Percentiles rank a stretch among this genome's conserved stretches.
Conservation (phyloP, 768 basidiomycete species). For the Dendrothele bispora region DNA sequence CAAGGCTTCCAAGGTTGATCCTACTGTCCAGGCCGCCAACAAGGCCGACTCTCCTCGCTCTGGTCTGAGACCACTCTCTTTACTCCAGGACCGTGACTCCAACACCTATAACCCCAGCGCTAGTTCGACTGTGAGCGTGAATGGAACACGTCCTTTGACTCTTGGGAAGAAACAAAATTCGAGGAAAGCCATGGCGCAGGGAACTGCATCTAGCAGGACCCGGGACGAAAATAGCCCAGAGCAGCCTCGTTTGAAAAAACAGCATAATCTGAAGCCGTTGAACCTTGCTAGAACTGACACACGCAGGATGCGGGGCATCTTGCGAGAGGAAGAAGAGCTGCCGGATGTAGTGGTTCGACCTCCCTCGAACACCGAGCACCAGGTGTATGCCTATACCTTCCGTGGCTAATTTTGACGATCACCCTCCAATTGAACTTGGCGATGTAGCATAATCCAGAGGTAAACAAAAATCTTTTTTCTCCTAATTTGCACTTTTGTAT, state of each 20-base stretch:
- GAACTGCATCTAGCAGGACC: slow-evolving; percentile 27
- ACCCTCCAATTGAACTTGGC: slow-evolving; percentile 10
- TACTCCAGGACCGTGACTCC: slow-evolving; percentile 58
- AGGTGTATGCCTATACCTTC: slow-evolving; percentile 44
- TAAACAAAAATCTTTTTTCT: slow-evolving; percentile 12
- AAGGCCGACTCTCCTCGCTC: slow-evolving; percentile 41
- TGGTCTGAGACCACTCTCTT: slow-evolving; percentile 60
- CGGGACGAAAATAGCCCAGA: slow-evolving; percentile 33
- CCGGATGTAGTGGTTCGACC: slow-evolving; percentile 64
- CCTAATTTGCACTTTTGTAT: slow-evolving; percentile 11
- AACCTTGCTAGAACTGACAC: slow-evolving; percentile 64
- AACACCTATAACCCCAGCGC: slow-evolving; percentile 30
- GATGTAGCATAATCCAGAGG: background rate
- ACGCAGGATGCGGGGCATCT: slow-evolving; percentile 55
- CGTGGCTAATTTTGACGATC: slow-evolving; percentile 31
- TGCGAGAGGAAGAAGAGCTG: slow-evolving; percentile 55
- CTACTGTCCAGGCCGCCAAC: slow-evolving; percentile 21
- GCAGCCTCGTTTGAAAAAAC: slow-evolving; percentile 32
- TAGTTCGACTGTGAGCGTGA: slow-evolving; percentile 13
- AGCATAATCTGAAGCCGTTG: slow-evolving; percentile 54
- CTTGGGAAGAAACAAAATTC: slow-evolving; percentile 56
- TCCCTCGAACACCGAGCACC: slow-evolving; percentile 50
- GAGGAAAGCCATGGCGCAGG: slow-evolving; percentile 26
- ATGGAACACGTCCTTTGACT: slow-evolving; percentile 53
- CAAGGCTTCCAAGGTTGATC: slow-evolving; percentile 33